Evolutionary conservation across 2,329 filamentous ascomycete species (phyloP), one percentile per base, ranked within the genome.

Genomic region (Aspergillus costaricaensis): DNA sequence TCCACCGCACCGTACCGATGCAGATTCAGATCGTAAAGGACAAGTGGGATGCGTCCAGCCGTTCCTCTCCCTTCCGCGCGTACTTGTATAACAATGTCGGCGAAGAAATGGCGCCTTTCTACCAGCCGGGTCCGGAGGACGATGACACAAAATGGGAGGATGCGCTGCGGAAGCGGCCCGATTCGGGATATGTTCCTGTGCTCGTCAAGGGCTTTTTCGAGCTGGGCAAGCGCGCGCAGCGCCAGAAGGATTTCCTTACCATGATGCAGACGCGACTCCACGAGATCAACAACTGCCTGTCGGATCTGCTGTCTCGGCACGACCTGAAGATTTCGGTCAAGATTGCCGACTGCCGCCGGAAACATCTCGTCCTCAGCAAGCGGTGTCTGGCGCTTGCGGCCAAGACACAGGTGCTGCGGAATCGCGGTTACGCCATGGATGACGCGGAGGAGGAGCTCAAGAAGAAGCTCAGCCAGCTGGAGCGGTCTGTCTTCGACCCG

Each of bases 71-170:
- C 7, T 84, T 88, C 71, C 82, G 86, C 62, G 76, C 83, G 48
- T 88, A 88, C 71, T 81, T 88, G 65, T 89, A 89, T 74, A 88
- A 88, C 70, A 77, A 83, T 17, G 85, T 87, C 54, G 80, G 82
- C 50, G 81, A 86, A 49, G 83, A 85, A 17, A 76, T 81, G 60
- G 85, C 84, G 1, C 85, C 86, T 7, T 88, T 86, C 76, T 88
- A 85, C 72, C 82, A 84, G 61, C 85, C 85, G 2, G 77, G 81
- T 8, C 73, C 80, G 2, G 79, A 82, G 56, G 86, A 88, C 62
- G 83, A 88, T 62, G 83, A 85, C 64, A 77, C 79, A 52, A 85
- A 85, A 69, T 89, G 86, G 86, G 86, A 89, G 68, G 85, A 87
- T 64, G 86, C 86, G 15, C 73, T 89, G 49, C 80, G 82, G 36